Evolutionary conservation across 2,329 filamentous ascomycete genomes (phyloP).

Genomic region (Metarhizium robertsii): DNA sequence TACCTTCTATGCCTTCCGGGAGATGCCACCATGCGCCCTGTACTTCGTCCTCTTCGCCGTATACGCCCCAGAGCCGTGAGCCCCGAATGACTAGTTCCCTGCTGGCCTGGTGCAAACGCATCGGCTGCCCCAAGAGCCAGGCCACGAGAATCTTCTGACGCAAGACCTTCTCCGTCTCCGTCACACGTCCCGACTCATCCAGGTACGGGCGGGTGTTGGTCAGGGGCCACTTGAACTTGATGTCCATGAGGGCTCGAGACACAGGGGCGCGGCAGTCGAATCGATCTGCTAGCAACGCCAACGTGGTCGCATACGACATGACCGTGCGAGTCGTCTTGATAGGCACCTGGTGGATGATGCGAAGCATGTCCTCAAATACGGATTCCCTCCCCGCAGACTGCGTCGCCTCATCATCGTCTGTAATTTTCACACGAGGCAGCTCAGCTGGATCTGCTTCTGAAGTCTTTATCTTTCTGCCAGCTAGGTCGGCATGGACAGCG

Average conservation of each 20-base stretch:
- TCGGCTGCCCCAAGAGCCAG: constrained; percentile 53
- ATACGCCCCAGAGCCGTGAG: constrained; percentile 46
- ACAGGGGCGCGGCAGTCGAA: constrained; percentile 56
- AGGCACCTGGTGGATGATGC: constrained; percentile 51
- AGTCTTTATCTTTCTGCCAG: constrained; percentile 35
- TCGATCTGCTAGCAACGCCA: constrained; percentile 63
- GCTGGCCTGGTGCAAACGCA: constrained; percentile 51
- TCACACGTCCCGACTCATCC: constrained; percentile 25
- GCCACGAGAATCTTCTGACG: constrained; percentile 62
- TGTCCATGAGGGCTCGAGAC: constrained; percentile 38
- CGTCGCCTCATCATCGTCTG: constrained; percentile 61
- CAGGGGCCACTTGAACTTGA: constrained; percentile 46
- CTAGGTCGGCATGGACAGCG: constrained; percentile 40
- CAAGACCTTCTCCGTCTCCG: constrained; percentile 52
- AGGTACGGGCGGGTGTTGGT: constrained; percentile 29
- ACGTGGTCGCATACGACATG: constrained; percentile 54
- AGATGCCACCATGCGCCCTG: constrained; percentile 62
- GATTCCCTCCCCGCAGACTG: constrained; percentile 48
- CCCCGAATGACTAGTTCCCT: constrained; percentile 58
- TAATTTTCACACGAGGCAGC: constrained; percentile 55
- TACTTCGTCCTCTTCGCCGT: constrained; percentile 17
- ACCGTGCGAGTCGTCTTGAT: constrained; percentile 32
- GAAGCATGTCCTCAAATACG: constrained; percentile 58
- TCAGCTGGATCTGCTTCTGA: constrained; percentile 36
- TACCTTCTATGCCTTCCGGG: constrained; percentile 58